These are phyloP conservation scores for Mortierella claussenii DNA, from an alignment of 192 early-diverging fungal genomes.

Conservation along the genomic window DNA sequence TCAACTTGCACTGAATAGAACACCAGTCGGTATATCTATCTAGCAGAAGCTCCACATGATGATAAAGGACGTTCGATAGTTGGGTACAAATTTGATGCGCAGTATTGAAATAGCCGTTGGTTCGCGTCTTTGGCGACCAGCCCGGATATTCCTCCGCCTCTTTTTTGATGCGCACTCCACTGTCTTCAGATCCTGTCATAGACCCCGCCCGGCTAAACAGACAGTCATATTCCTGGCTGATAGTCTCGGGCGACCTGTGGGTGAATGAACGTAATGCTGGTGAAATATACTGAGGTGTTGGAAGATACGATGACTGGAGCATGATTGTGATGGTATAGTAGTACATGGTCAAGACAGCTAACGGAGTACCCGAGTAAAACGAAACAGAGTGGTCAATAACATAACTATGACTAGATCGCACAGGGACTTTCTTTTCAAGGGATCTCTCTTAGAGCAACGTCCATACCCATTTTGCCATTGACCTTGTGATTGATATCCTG, in stretches of 20 bases:
- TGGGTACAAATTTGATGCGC: constrained; percentile 50
- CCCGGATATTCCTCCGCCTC: constrained; percentile 18
- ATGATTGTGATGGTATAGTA: constrained; percentile 51
- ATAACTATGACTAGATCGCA: neutral
- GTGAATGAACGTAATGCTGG: constrained; percentile 20
- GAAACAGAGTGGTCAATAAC: neutral
- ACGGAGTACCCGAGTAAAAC: neutral
- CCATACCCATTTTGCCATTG: constrained; percentile 44
- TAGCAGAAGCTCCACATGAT: constrained; percentile 42
- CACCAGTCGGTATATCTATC: constrained; percentile 48
- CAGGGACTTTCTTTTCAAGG: neutral
- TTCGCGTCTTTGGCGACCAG: constrained; percentile 1
- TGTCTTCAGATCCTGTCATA: constrained; percentile 7
- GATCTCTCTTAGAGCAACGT: neutral
- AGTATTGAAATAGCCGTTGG: constrained; percentile 39
- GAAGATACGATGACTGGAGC: constrained; percentile 48
- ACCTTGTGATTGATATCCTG: constrained; percentile 41
- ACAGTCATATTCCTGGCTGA: constrained; percentile 32
- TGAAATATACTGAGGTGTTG: constrained; percentile 35
- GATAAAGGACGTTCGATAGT: constrained; percentile 50
- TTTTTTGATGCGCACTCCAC: constrained; percentile 21
- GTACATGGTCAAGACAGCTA: constrained; percentile 37
- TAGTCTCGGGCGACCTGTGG: constrained; percentile 30
- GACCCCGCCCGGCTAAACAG: constrained; percentile 27
- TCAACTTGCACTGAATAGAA: constrained; percentile 37